A percentile compares a stretch with the other conserved stretches of the same genome.
Conservation (phyloP, 805 yeast genomes). For the Sugiyamaella americana region DNA sequence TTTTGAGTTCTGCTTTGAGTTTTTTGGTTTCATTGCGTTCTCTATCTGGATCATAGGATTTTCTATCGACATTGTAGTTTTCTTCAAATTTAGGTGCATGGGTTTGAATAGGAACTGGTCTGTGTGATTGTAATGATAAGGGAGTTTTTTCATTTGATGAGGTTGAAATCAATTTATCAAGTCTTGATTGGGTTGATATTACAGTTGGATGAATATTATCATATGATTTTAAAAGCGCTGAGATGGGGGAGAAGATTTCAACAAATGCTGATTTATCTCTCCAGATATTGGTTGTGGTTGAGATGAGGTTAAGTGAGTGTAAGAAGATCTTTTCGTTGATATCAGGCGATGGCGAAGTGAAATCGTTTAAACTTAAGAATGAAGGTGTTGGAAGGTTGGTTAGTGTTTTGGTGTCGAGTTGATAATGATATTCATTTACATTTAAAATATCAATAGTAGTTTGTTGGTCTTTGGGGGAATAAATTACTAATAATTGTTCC, state of each 20-base stretch:
- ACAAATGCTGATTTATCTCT: conserved; percentile 55
- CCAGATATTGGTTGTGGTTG: conserved; percentile 39
- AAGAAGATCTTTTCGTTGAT: background rate
- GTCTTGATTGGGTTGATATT: background rate
- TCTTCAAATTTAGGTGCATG: conserved; percentile 91
- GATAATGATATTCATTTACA: background rate
- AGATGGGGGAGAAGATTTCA: conserved; percentile 51
- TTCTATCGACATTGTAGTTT: conserved; percentile 91
- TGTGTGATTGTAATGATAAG: conserved; percentile 73
- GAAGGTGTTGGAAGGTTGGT: background rate
- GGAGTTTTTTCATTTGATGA: conserved; percentile 54
- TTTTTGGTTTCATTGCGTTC: conserved; percentile 78
- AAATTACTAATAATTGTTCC: conserved; percentile 4
- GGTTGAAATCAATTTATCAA: conserved; percentile 45
- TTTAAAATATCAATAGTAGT: background rate
- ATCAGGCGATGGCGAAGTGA: background rate
- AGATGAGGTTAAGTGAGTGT: conserved; percentile 1
- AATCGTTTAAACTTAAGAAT: background rate
- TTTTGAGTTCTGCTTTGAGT: conserved; percentile 78
- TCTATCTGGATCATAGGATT: conserved; percentile 78
- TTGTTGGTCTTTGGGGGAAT: background rate
- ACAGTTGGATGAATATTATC: conserved; percentile 20
- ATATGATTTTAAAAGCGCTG: conserved; percentile 38
- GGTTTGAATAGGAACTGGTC: conserved; percentile 76
- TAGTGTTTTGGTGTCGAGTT: background rate